phyloP scores from a whole-genome alignment of 208 protist genomes.

The Trichomonas gallinae region DNA sequence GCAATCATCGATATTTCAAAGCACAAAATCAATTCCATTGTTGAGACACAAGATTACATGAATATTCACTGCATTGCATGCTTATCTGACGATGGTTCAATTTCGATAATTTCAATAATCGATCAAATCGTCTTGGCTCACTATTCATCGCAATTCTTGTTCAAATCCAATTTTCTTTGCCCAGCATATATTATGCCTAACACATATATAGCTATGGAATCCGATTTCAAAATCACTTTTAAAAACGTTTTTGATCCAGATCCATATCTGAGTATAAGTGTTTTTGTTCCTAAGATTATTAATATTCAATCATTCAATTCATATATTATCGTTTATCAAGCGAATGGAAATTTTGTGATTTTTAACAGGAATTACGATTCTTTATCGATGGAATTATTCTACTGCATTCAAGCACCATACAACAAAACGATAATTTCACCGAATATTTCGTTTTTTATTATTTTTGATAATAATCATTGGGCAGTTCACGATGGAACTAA shows the following conservation, averaged over 20 bases:
- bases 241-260: neutral
- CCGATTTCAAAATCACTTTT: neutral
- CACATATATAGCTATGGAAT: neutral
- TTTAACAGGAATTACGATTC: neutral
- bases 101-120: neutral
- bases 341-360: neutral
- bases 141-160: neutral
- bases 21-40: neutral
- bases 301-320: neutral
- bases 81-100: neutral
- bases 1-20: neutral
- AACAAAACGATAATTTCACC: neutral
- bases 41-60: neutral
- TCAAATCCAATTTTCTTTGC: neutral
- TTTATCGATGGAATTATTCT: neutral
- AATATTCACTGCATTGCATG: neutral
- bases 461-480: neutral
- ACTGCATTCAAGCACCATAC: neutral
- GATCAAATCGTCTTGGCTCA: neutral
- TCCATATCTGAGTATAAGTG: neutral
- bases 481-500: neutral
- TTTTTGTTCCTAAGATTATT: neutral
- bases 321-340: neutral
- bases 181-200: neutral
- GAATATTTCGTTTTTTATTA: neutral